A percentile compares a stretch with the other conserved stretches of the same genome.
These are phyloP conservation scores for Naganishia kalamii DNA, from an alignment of 768 basidiomycete genomes.

Conservation along the genomic window DNA sequence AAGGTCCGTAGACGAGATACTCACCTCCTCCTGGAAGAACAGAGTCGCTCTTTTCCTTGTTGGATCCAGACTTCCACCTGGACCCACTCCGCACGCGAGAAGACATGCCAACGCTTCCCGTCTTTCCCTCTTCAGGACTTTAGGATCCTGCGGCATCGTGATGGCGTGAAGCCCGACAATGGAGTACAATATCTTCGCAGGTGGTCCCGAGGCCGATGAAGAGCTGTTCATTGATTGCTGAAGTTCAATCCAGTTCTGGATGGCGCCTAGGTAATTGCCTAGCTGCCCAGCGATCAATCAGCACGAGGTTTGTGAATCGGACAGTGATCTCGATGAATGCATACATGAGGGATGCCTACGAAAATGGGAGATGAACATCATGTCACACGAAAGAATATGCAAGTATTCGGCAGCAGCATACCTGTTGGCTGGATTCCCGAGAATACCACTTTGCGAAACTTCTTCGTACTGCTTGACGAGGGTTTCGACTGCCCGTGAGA, in stretches of 20 bases:
- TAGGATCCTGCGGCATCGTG: conserved; percentile 80
- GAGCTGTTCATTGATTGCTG: conserved; percentile 51
- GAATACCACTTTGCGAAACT: conserved; percentile 51
- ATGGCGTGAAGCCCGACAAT: conserved; percentile 93
- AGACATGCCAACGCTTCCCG: conserved; percentile 73
- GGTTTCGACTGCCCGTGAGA: too few relatives aligned
- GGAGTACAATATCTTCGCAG: conserved; percentile 63
- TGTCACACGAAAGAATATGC: background rate
- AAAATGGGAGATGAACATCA: background rate
- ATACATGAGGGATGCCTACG: conserved; percentile 68
- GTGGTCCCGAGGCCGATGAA: conserved; percentile 45
- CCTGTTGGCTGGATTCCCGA: conserved; percentile 90
- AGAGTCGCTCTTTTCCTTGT: conserved; percentile 51
- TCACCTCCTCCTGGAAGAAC: conserved; percentile 84
- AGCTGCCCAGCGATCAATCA: conserved; percentile 53
- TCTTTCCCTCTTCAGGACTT: conserved; percentile 57
- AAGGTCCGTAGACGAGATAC: conserved; percentile 31
- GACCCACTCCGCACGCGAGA: conserved; percentile 78
- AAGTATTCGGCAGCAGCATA: conserved; percentile 13
- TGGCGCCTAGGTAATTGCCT: conserved; percentile 87
- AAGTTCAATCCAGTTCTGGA: conserved; percentile 79
- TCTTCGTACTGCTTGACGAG: background rate
- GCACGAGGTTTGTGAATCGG: background rate
- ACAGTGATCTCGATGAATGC: background rate
- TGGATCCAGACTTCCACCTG: conserved; percentile 44